phyloP scores from a whole-genome alignment of 225 moss, liverwort and hornwort genomes.

The Rhytidiadelphus loreus region DNA sequence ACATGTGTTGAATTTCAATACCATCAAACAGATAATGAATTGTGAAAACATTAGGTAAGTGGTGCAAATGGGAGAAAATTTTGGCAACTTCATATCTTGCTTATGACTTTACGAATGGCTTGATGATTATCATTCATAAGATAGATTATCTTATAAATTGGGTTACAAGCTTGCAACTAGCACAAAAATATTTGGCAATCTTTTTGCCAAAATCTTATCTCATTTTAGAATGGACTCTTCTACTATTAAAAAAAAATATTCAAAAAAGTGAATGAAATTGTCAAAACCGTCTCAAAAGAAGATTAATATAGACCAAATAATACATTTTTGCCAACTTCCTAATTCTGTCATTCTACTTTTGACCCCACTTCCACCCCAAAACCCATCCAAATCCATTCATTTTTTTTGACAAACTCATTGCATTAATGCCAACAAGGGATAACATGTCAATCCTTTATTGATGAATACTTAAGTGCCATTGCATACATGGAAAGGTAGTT shows the following conservation, averaged over 20 bases:
- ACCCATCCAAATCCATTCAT: too few species aligned
- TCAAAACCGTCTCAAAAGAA: not conserved
- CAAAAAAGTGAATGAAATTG: not conserved
- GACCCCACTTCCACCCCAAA: too few species aligned
- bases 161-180: not conserved
- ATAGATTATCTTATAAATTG: not conserved
- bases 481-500: too few species aligned
- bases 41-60: not conserved
- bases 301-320: too few species aligned
- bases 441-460: too few species aligned
- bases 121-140: accelerated
- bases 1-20: not conserved
- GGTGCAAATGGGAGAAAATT: not conserved
- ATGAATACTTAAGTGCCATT: too few species aligned
- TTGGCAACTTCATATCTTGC: not conserved
- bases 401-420: too few species aligned
- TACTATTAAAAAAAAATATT: not conserved
- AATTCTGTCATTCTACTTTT: too few species aligned
- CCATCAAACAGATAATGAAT: not conserved
- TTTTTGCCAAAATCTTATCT: not conserved
- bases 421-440: too few species aligned
- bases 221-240: not conserved
- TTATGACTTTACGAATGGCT: not conserved
- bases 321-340: too few species aligned
- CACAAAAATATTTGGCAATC: not conserved